Evolutionary conservation across 2,329 filamentous ascomycete species (phyloP).

Genomic region (Neonectria punicea): DNA sequence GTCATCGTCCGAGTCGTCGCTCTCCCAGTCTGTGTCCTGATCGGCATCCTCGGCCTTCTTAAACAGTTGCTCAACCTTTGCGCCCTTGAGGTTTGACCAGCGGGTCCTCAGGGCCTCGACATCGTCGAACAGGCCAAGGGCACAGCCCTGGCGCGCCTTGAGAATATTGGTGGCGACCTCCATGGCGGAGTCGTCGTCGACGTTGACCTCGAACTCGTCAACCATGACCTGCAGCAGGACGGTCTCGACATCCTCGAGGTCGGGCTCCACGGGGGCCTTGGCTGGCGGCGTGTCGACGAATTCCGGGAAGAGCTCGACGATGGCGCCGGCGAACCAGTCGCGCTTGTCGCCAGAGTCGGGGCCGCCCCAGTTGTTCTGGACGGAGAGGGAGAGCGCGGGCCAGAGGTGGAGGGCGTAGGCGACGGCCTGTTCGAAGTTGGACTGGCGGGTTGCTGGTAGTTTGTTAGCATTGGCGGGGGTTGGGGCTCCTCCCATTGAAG

Average conservation of each 20-base stretch:
- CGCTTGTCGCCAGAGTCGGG: slow-evolving; percentile 86
- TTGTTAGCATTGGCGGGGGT: slow-evolving; percentile 3
- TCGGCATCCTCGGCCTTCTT: slow-evolving; percentile 65
- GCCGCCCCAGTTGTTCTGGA: slow-evolving; percentile 89
- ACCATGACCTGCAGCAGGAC: slow-evolving; percentile 90
- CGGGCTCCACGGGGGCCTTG: slow-evolving; percentile 62
- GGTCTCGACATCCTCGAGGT: slow-evolving; percentile 83
- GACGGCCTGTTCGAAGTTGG: slow-evolving; percentile 85
- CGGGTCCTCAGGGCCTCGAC: slow-evolving; percentile 71
- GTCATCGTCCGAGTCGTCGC: slow-evolving; percentile 67
- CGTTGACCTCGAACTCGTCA: slow-evolving; percentile 93
- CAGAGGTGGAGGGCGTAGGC: slow-evolving; percentile 88
- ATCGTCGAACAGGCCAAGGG: slow-evolving; percentile 72
- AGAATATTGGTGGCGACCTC: slow-evolving; percentile 80
- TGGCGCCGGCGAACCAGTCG: slow-evolving; percentile 93
- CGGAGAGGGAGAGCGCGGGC: slow-evolving; percentile 87
- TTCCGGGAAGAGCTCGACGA: slow-evolving; percentile 82
- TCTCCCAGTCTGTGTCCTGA: slow-evolving; percentile 70
- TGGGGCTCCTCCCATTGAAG: neutral
- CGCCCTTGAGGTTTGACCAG: slow-evolving; percentile 71
- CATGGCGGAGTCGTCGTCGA: slow-evolving; percentile 88
- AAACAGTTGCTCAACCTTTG: slow-evolving; percentile 64
- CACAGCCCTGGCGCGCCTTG: slow-evolving; percentile 71
- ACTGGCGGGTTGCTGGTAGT: slow-evolving; percentile 62
- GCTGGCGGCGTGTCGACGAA: slow-evolving; percentile 59